Base-by-base conservation (phyloP, 2,329 filamentous ascomycete species). In the Fusarium fujikuroi region DNA sequence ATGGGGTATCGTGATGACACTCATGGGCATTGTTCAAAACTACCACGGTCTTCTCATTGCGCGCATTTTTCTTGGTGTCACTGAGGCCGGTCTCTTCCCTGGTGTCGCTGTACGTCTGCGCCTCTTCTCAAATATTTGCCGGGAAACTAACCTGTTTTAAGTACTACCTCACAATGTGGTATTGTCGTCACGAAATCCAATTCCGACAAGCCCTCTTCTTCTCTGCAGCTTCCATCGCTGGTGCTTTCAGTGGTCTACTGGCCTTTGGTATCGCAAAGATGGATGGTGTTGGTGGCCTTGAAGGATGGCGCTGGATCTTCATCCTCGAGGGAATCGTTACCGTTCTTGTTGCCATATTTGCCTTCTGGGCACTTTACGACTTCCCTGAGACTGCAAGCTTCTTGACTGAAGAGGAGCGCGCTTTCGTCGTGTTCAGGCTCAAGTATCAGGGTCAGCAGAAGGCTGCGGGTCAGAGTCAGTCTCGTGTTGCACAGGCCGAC, bases 321-420 rank as follows among this genome's bases (percentile, higher is more conserved):
- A 89, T 93, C 44, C 86, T 93, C 10, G 90, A 93, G 81, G 93
- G 93, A 2, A 86, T 94, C 3, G 87, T 86, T 1, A 94, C 93
- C 0, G 86, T 94, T 1, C 3, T 94, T 2, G 87, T 94, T 9
- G 93, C 93, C 1, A 66, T 91, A 8, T 75, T 85, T 2, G 90
- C 90, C 2, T 95, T 92, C 81, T 95, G 90, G 84, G 85, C 91
- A 71, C 89, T 97, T 2, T 88, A 93, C 74, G 94, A 97, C 77
- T 97, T 94, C 75, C 95, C 95, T 0, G 93, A 94, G 71, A 90
- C 92, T 30, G 93, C 94, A 1, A 87, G 76, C 0, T 97, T 97
- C 79, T 86, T 97, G 28, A 91, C 89, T 0, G 87, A 90, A 14
- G 88, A 90, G 39, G 93, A 97, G 75, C 88, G 92, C 6, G 88